Base-by-base conservation (phyloP, 2,329 filamentous ascomycete genomes). In the Bipolaris gigantea region DNA sequence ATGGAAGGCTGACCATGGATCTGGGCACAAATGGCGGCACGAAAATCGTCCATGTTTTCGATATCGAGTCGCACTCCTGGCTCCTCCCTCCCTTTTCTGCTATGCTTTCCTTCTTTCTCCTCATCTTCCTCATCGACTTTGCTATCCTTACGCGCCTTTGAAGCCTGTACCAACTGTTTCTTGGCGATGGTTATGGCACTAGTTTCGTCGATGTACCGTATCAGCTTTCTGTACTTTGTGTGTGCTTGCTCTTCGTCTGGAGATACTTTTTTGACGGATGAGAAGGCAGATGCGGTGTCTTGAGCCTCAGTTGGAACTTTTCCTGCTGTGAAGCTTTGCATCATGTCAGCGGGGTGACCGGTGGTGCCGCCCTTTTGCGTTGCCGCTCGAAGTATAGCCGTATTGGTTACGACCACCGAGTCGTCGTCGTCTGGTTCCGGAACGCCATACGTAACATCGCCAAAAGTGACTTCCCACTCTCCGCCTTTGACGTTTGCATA, bases 401-500 rank as follows among this genome's bases (percentile, higher is more conserved):
- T 82, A 21, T 80, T 74, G 21, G 71, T 70, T 4, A 76, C 67
- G 44, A 81, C 74, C 2, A 80, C 46, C 64, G 67, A 59, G 76
- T 73, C 76, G 35, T 75, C 67, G 13, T 65, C 65, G 55, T 78
- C 73, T 36, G 57, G 38, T 67, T 71, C 50, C 66, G 73, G 64
- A 19, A 59, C 50, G n/a, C 64, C 64, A 39, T 67, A 67, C 3
- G 55, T 56, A 9, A 67, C 62, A 18, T 59, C 56, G 7, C 73
- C 76, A 60, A 82, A 81, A 0, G 75, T 80, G 74, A 82, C 81
- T 64, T 82, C 80, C 56, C 64, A 67, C 8, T 79, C 70, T n/a
- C 78, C 79, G 19, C 80, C 80, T 63, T 83, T 83, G 43, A 83
- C 64, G 61, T 82, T 83, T n/a, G 76, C 79, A 61, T 78, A 83